These are phyloP conservation scores for Terana coerulea DNA, from an alignment of 768 basidiomycete species.

Conservation along the genomic window DNA sequence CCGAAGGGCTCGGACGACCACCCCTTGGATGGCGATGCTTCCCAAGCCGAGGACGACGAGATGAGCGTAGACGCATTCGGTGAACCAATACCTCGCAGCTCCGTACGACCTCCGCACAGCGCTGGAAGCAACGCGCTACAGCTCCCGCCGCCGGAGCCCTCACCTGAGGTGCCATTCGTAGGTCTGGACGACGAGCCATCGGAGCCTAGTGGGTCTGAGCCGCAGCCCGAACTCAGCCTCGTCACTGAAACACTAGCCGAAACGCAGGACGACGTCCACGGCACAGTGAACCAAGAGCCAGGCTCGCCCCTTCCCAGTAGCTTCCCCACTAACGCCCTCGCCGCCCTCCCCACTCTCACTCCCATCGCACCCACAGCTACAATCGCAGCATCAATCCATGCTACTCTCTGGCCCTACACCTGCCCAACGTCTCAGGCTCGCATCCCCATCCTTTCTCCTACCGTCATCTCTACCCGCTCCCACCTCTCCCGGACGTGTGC, in stretches of 20 bases:
- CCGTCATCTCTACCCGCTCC: not conserved
- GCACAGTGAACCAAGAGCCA: not conserved
- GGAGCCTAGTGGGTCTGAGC: too few relatives aligned
- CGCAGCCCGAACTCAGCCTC: too few relatives aligned
- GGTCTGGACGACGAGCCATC: too few relatives aligned
- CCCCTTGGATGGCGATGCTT: not conserved
- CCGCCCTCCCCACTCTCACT: too few relatives aligned
- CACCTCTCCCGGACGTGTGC: not conserved
- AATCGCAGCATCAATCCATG: not conserved
- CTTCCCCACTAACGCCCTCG: not conserved
- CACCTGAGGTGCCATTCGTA: too few relatives aligned
- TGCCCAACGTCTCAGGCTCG: not conserved
- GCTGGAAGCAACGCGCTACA: too few relatives aligned
- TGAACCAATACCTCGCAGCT: too few relatives aligned
- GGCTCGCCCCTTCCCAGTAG: too few relatives aligned
- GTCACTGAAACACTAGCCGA: not conserved
- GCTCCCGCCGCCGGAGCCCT: too few relatives aligned
- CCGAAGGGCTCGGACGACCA: not conserved
- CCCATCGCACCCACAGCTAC: not conserved
- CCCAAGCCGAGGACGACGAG: not conserved
- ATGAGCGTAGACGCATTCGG: not conserved
- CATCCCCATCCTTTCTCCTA: not conserved
- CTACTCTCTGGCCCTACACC: not conserved
- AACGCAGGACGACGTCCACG: not conserved
- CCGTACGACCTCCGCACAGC: too few relatives aligned